Base-by-base conservation (phyloP, 2,329 filamentous ascomycete species). In the Colletotrichum sp. region DNA sequence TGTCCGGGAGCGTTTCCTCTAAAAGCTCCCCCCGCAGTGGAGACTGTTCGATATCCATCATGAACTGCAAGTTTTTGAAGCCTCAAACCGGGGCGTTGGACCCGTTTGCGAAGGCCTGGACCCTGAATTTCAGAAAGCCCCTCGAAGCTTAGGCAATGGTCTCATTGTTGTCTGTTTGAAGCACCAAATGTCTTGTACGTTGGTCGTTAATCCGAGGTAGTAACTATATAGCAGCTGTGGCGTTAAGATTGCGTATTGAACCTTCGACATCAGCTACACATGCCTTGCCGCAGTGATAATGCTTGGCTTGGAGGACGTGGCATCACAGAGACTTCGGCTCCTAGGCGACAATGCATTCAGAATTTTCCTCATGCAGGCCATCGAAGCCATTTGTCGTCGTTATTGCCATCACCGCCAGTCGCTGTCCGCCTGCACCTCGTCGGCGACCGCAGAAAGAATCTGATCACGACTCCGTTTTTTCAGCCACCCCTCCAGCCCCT, bases 391-490 rank as follows among this genome's bases (percentile, higher is more conserved):
- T 73, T 68, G 70, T 36, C 43, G 18, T 68, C 57, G 30, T 26
- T 28, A 26, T 68, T 18, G 26, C 4, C 74, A 75, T 73, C 71
- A 75, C 70, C 71, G 74, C 70, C 48, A 59, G 65, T 75, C 66
- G 59, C 55, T 9, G 24, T 73, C 48, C 43, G 64, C 64, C 43
- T 75, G 74, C 74, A 75, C 28, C 32, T 75, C 74, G 74, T 75
- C 26, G 59, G 74, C 59, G 70, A 75, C 74, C 74, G 67, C 63
- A 43, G 64, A 75, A 75, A 75, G 74, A 75, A 75, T 75, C 74
- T 75, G 70, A 64, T 48, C 70, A 18, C 13, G 59, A 69, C 74
- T 74, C 74, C 74, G 74, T 59, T 75, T 75, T 71, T 65, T 48
- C 70, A 75, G 48, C 59, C 70, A 74, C 74, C 70, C 69, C 74